Evolutionary conservation across 1,284 basidiomycete genomes (phyloP).

Genomic region (Golubevia sp.): DNA sequence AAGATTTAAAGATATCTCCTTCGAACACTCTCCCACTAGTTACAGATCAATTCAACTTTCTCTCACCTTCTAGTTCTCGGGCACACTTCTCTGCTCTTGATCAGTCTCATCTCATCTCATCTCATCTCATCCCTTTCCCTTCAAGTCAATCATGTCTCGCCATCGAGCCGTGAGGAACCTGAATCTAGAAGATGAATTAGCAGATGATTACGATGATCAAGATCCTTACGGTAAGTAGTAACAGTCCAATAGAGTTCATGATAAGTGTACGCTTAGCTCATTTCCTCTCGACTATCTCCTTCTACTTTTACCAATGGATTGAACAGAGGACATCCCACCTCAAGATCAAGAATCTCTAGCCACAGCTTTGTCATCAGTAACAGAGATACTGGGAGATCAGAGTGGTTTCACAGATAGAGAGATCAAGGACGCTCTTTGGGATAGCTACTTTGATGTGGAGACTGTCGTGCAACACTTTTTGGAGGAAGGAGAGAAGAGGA

Average conservation of each 20-base stretch:
- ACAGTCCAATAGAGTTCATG: not conserved
- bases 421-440: slow-evolving; percentile 83
- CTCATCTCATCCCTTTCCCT: too few relatives aligned
- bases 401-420: slow-evolving; percentile 40
- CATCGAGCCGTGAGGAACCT: slow-evolving; percentile 89
- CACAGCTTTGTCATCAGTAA: not conserved
- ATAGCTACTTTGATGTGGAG: slow-evolving; percentile 84
- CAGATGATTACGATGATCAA: slow-evolving; percentile 71
- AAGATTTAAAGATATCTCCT: too few relatives aligned
- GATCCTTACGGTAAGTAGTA: slow-evolving; percentile 25
- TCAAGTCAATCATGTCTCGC: slow-evolving; percentile 62
- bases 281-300: not conserved
- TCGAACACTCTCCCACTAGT: too few relatives aligned
- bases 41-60: too few relatives aligned
- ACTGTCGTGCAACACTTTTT: slow-evolving; percentile 74
- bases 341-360: slow-evolving; percentile 66
- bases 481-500: slow-evolving; percentile 32
- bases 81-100: too few relatives aligned
- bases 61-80: too few relatives aligned
- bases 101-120: too few relatives aligned
- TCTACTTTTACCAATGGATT: not conserved
- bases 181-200: slow-evolving; percentile 75
- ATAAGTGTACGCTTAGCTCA: too few relatives aligned
- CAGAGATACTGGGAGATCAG: not conserved
- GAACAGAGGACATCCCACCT: slow-evolving; percentile 67